These are phyloP conservation scores for Calocybe cyanea DNA, from an alignment of 768 basidiomycete genomes.

Conservation along the genomic window DNA sequence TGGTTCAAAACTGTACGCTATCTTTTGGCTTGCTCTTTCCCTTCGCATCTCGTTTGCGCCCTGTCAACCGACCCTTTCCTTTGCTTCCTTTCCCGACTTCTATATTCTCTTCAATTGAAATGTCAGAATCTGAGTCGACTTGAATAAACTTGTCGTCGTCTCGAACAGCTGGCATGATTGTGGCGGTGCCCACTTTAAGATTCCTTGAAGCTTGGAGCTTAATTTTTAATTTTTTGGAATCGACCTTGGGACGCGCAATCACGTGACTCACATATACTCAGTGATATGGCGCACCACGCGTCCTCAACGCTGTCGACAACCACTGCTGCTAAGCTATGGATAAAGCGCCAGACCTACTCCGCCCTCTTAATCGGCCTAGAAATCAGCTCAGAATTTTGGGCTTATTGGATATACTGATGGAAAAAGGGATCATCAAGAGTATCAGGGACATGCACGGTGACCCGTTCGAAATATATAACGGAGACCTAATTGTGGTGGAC, in stretches of 20 bases:
- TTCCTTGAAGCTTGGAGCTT: background rate
- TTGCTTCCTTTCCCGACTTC: conserved; percentile 33
- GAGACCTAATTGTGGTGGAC: conserved; percentile 45
- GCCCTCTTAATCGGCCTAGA: background rate
- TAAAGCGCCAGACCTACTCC: background rate
- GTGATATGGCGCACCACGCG: no score
- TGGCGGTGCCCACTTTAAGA: no score
- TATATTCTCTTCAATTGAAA: conserved; percentile 54
- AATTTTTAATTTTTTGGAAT: no score
- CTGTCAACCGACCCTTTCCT: conserved; percentile 43
- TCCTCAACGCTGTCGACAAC: background rate
- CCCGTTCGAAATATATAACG: conserved; percentile 24
- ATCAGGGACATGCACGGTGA: conserved; percentile 44
- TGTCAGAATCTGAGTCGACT: conserved; percentile 70
- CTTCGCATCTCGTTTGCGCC: conserved; percentile 17
- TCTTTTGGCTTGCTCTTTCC: conserved; percentile 58
- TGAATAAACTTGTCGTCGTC: conserved; percentile 43
- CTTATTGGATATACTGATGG: conserved; percentile 54
- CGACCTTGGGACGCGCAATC: no score
- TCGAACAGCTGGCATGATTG: conserved; percentile 29
- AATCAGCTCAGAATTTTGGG: no score
- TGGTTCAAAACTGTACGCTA: conserved; percentile 23
- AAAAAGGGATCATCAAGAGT: conserved; percentile 62
- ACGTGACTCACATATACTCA: background rate
- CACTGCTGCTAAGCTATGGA: background rate